Evolutionary conservation across 768 basidiomycete genomes (phyloP), one percentile per base, ranked within the genome.

Genomic region (Chalciporus pseudorubinellus): DNA sequence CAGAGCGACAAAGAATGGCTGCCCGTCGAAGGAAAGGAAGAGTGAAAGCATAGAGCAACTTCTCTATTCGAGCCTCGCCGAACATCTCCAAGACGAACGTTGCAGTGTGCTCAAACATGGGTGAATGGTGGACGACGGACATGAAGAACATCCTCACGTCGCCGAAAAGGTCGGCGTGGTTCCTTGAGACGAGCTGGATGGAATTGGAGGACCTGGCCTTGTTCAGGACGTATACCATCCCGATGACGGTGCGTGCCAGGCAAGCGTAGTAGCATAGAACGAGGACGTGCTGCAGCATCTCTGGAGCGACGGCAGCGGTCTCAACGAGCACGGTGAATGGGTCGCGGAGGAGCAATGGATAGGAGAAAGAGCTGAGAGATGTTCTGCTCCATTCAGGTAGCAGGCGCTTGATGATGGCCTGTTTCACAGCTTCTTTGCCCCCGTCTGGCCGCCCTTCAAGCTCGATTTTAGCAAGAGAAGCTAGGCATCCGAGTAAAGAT

Each of bases 371-470:
- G 4, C 85, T 88, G 51, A 92, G 75, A 1, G 91, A 87, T 21
- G 89, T 85, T 34, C 88, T 79, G 59, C 88, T 93, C 92, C 92
- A 95, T 69, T 95, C 93, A 1, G 94, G 92, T 29, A 95, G 65
- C 21, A 97, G 72, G 16, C 94, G 81, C 59, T 95, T 95, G 71
- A 95, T 85, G 59, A 97, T 87, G 0, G 88, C 88, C 55, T 90
- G 91, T 36, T 85, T 80, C 46, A 92, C 79, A 4, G 84, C 84
- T 51, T 89, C 87, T 36, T 82, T 77, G 4, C 89, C 89, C 58
- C 88, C 87, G 58, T 92, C 89, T 0, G 79, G 75, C 39, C 87
- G 72, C 29, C 76, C 79, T 60, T 81, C 84, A 70, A 92, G 87
- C 53, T 88, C 83, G 41, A 89, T 64, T 22, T 73, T 78, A 0